Conservation (phyloP, 306 rosid genomes). For the Glycine tomentella region DNA sequence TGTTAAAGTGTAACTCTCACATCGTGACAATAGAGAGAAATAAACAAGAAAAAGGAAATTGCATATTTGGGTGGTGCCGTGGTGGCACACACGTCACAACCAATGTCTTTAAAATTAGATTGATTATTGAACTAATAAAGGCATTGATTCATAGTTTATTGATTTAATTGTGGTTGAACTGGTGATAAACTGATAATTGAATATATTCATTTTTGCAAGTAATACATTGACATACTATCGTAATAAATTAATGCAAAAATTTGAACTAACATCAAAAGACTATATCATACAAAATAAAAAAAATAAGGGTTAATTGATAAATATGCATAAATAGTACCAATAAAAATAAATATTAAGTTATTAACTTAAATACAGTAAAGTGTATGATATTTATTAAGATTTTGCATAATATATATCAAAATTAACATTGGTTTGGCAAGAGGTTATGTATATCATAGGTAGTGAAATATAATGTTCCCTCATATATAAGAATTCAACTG, state of each 20-base stretch:
- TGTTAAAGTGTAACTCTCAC: not conserved
- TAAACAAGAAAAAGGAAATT: not conserved
- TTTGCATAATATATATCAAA: not conserved
- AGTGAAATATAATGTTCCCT: not conserved
- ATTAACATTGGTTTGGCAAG: not conserved
- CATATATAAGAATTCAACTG: not conserved
- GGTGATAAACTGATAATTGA: not conserved
- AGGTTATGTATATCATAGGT: not conserved
- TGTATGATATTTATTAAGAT: not conserved
- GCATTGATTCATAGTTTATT: not conserved
- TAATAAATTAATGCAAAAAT: not conserved
- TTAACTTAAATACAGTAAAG: not conserved
- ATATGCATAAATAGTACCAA: not conserved
- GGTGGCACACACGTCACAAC: constrained; percentile 1
- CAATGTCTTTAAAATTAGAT: not conserved
- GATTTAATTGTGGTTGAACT: not conserved
- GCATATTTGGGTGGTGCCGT: constrained; percentile 29
- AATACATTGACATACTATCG: not conserved
- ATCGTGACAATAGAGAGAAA: constrained; percentile 1
- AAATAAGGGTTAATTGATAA: not conserved
- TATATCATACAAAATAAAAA: not conserved
- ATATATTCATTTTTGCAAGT: not conserved
- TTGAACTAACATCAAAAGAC: not conserved
- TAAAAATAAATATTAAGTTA: not conserved
- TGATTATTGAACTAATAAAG: not conserved